A percentile compares a stretch with the other conserved stretches of the same genome.
phyloP scores from a whole-genome alignment of 176 grass and related monocot species.

The Olyra latifolia region DNA sequence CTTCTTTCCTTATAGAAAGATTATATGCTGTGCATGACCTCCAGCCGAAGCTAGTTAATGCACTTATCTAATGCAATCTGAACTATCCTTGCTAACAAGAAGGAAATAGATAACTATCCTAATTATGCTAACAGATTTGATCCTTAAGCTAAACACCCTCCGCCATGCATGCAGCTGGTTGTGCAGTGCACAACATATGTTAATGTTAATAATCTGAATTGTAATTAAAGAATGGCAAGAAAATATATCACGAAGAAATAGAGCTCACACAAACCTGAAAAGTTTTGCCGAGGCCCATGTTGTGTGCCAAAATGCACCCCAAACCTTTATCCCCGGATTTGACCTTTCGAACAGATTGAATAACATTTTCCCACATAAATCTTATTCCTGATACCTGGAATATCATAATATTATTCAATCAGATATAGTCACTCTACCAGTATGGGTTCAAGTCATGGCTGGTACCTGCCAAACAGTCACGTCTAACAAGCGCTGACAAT shows the following conservation, averaged over 20 bases:
- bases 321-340: constrained; percentile 93
- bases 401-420: constrained; percentile 17
- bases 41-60: no score
- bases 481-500: neutral
- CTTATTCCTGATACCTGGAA: constrained; percentile 81
- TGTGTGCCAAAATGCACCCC: constrained; percentile 99
- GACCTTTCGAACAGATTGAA: constrained; percentile 87
- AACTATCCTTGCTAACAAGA: no score
- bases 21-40: no score
- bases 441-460: constrained; percentile 5
- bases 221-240: constrained; percentile 21
- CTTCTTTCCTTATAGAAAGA: no score
- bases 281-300: constrained; percentile 98
- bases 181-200: no score
- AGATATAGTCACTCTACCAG: neutral
- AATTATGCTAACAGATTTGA: no score
- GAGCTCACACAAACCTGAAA: constrained; percentile 67
- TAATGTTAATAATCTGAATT: neutral
- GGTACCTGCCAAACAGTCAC: neutral
- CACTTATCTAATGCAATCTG: no score
- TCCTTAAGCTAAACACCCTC: no score
- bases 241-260: constrained; percentile 7
- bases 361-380: constrained; percentile 99
- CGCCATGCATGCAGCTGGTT: no score
- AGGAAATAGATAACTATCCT: no score